Conservation (phyloP, 768 basidiomycete genomes). For the Daedaleopsis nitida region DNA sequence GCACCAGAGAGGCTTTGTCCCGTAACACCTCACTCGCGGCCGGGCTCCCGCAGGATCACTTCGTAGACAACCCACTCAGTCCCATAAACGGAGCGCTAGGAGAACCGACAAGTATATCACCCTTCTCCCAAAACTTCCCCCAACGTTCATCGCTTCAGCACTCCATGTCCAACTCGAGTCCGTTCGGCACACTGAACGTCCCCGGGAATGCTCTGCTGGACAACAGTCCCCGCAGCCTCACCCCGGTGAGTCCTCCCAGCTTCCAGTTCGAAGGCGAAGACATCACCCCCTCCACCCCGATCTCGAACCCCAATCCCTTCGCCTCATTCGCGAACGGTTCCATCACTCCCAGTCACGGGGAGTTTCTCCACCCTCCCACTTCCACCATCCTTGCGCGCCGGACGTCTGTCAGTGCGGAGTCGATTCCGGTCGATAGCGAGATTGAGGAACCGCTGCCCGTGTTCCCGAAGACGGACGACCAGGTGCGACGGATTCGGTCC, state of each 20-base stretch:
- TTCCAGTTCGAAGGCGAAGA: slow-evolving; percentile 64
- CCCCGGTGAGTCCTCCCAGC: slow-evolving; percentile 45
- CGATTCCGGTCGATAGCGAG: slow-evolving; percentile 79
- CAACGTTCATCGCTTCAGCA: slow-evolving; percentile 57
- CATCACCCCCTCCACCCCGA: slow-evolving; percentile 61
- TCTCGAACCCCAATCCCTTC: slow-evolving; percentile 44
- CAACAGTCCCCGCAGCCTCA: slow-evolving; percentile 32
- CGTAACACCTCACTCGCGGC: slow-evolving; percentile 52
- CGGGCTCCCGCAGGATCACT: slow-evolving; percentile 60
- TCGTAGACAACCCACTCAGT: slow-evolving; percentile 50
- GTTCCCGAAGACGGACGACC: slow-evolving; percentile 78
- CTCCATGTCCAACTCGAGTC: slow-evolving; percentile 55
- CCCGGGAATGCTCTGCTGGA: slow-evolving; percentile 75
- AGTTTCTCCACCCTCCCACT: slow-evolving; percentile 72
- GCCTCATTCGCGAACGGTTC: slow-evolving; percentile 35
- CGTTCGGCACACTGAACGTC: slow-evolving; percentile 79
- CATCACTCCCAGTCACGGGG: slow-evolving; percentile 44
- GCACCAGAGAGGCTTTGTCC: slow-evolving; percentile 65
- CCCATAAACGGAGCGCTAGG: slow-evolving; percentile 33
- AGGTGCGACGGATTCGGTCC: slow-evolving; percentile 83
- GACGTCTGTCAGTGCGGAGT: slow-evolving; percentile 95
- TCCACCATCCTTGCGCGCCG: slow-evolving; percentile 86
- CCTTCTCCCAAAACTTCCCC: slow-evolving; percentile 46
- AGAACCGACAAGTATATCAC: slow-evolving; percentile 49
- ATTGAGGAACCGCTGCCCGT: slow-evolving; percentile 70